phyloP scores from a whole-genome alignment of 2,329 filamentous ascomycete genomes.

The Monascus ruber region DNA sequence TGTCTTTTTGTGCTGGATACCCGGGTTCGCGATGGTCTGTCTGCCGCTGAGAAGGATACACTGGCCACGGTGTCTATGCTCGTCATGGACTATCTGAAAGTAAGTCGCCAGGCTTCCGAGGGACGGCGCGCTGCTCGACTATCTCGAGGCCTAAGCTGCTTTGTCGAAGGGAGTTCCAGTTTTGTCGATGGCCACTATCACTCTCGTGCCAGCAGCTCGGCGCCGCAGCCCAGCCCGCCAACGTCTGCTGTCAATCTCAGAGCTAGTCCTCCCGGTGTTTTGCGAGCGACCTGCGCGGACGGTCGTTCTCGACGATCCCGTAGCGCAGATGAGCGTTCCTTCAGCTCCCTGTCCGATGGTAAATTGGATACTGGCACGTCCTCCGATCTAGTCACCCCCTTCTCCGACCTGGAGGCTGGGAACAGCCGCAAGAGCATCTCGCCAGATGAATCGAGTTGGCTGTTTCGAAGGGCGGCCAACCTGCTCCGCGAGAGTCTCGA shows the following conservation, averaged over 20 bases:
- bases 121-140: conserved; percentile 42
- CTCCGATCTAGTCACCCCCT: conserved; percentile 15
- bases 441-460: conserved; percentile 26
- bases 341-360: conserved; percentile 16
- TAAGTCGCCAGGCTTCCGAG: conserved; percentile 41
- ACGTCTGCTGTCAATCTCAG: conserved; percentile 12
- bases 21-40: conserved; percentile 40
- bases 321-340: conserved; percentile 16
- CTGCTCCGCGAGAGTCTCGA: conserved; percentile 39
- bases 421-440: conserved; percentile 15
- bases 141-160: conserved; percentile 44
- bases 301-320: conserved; percentile 11
- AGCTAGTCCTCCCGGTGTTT: conserved; percentile 10
- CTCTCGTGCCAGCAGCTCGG: conserved; percentile 12
- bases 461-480: conserved; percentile 38
- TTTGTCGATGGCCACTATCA: conserved; percentile 20
- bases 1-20: conserved; percentile 50
- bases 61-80: conserved; percentile 46
- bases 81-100: conserved; percentile 50
- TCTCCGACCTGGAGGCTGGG: conserved; percentile 22
- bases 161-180: conserved; percentile 41
- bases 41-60: conserved; percentile 31
- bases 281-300: conserved; percentile 5
- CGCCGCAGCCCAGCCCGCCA: conserved; percentile 1
- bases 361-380: conserved; percentile 17